A percentile compares a stretch with the other conserved stretches of the same genome.
phyloP scores from a whole-genome alignment of 2,329 filamentous ascomycete genomes.

The Fusarium buxicola region DNA sequence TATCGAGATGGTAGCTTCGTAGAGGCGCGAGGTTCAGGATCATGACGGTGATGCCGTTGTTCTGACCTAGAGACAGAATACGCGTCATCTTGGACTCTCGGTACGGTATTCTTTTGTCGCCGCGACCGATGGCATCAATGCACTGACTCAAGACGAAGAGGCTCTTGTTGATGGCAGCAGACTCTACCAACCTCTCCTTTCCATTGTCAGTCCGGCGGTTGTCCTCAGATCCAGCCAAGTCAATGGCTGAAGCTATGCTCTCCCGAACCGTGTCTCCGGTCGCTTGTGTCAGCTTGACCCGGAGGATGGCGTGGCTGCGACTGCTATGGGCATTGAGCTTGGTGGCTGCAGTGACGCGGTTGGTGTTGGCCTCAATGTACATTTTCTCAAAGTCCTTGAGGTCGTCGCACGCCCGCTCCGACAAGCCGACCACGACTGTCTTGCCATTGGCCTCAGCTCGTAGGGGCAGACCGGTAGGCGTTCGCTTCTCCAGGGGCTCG shows the following conservation, averaged over 20 bases:
- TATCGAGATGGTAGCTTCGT: conserved; percentile 94
- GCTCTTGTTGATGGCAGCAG: conserved; percentile 97
- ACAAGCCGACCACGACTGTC: conserved; percentile 87
- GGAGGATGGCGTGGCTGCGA: conserved; percentile 88
- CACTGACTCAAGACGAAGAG: conserved; percentile 95
- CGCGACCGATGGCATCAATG: conserved; percentile 88
- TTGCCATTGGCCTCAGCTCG: conserved; percentile 88
- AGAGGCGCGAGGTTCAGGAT: conserved; percentile 93
- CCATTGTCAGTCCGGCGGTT: conserved; percentile 94
- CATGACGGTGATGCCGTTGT: conserved; percentile 96
- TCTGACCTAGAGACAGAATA: conserved; percentile 91
- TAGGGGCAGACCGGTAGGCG: conserved; percentile 81
- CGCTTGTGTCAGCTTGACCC: conserved; percentile 86
- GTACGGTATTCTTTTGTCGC: conserved; percentile 85
- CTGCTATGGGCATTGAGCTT: conserved; percentile 94
- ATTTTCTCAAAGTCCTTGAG: conserved; percentile 90
- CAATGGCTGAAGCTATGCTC: conserved; percentile 92
- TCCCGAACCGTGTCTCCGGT: conserved; percentile 75
- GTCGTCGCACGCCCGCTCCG: conserved; percentile 83
- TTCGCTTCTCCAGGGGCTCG: conserved; percentile 87
- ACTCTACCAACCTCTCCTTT: conserved; percentile 92
- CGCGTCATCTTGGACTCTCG: conserved; percentile 97
- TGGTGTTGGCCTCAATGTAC: conserved; percentile 92
- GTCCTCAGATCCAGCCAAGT: conserved; percentile 94
- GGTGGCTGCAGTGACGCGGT: conserved; percentile 88